Evolutionary conservation across 805 yeast species (phyloP), one percentile per base, ranked within the genome.

Genomic region (Wickerhamiella nectarea): DNA sequence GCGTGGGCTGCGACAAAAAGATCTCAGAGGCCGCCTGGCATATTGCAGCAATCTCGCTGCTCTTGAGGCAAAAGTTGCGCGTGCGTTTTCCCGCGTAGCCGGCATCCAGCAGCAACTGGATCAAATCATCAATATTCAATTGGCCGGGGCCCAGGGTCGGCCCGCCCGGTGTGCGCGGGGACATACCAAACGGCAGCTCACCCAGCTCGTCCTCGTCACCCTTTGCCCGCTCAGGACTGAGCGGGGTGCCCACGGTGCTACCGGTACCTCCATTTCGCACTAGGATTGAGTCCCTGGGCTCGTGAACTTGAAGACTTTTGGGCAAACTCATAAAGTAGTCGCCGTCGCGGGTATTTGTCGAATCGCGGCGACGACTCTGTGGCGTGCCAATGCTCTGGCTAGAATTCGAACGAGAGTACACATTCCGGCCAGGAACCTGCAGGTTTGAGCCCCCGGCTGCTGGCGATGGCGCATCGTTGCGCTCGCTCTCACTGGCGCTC

Each of bases 21-120:
- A 89, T 78, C 56, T 91, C 95, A 48, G 95, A 71, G 3, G 96
- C 94, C 33, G 76, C 75, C 33, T 82, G 72, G 64, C 98, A 91
- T 36, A 91, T 78, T 51, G 76, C 70, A 20, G 86, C 81, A 50
- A 91, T 87, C 58, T 91, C 96, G n/a, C 79, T 69, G 60, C 80
- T 83, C 56, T 89, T 89, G 45, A 91, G 66, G 61, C 97, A 87
- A 37, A 91, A 52, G 79, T 48, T 76, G 74, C 63, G 86, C 8
- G 95, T 85, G 56, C 94, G 72, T 60, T 89, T 91, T 6, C 96
- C 97, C 10, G 87, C 75, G 63, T 91, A 91, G 8, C 97, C 99
- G 0, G 95, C 95, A 64, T 91, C 97, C 50, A 91, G 69, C 50
- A 91, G 69, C 53, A 94, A 69, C 65, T 87, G 96, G 48, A 91